Evolutionary conservation across 106 monocot genomes (phyloP).

Genomic region (Narthecium ossifragum): DNA sequence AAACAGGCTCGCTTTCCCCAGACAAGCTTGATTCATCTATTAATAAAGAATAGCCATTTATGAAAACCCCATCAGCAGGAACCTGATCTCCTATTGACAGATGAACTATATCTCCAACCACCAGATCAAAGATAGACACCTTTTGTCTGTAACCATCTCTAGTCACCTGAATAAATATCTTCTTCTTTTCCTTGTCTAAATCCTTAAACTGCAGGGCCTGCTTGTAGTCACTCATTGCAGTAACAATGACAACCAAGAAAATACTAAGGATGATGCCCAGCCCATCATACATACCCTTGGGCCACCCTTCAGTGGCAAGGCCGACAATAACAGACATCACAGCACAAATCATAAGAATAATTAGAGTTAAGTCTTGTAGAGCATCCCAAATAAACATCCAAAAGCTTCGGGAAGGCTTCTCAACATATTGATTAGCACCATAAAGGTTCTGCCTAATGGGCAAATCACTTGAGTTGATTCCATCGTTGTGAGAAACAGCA

Average conservation of each 20-base stretch:
- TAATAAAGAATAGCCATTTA: conserved; percentile 74
- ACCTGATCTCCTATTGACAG: conserved; percentile 88
- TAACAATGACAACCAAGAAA: conserved; percentile 74
- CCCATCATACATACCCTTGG: conserved; percentile 89
- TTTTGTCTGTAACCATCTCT: conserved; percentile 82
- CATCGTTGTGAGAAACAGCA: conserved; percentile 37
- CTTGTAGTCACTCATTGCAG: conserved; percentile 84
- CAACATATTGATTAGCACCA: conserved; percentile 65
- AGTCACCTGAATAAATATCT: conserved; percentile 77
- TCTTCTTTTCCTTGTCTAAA: conserved; percentile 90
- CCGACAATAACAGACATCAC: conserved; percentile 65
- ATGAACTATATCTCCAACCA: conserved; percentile 91
- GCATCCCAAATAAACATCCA: conserved; percentile 92
- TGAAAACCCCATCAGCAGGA: conserved; percentile 83
- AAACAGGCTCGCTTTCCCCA: conserved; percentile 84
- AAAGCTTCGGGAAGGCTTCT: conserved; percentile 84
- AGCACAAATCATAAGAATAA: conserved; percentile 86
- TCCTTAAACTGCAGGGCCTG: conserved; percentile 89
- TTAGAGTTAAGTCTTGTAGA: conserved; percentile 68
- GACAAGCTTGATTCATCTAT: conserved; percentile 94
- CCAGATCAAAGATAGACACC: conserved; percentile 78
- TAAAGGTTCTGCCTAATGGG: conserved; percentile 53
- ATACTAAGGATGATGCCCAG: conserved; percentile 81
- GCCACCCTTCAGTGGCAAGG: conserved; percentile 80
- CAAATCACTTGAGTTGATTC: conserved; percentile 48